These are phyloP conservation scores for Liquidambar formosana DNA, from an alignment of 164 flowering plant genomes.

Conservation along the genomic window DNA sequence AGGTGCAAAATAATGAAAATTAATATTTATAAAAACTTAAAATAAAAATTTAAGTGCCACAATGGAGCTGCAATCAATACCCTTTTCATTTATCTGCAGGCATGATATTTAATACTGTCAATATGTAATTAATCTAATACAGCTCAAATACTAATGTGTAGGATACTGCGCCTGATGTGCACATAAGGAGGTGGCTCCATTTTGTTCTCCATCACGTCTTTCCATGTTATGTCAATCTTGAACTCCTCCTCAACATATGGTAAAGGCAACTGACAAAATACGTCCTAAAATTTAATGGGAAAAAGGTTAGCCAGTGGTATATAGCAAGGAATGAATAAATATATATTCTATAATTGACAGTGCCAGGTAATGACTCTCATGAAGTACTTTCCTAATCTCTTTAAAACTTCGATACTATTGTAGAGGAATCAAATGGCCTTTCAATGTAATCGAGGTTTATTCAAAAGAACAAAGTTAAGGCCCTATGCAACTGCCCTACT, in stretches of 20 bases:
- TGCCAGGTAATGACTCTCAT: too few relatives aligned
- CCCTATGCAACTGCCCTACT: too few relatives aligned
- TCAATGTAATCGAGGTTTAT: neutral
- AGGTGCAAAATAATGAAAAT: neutral
- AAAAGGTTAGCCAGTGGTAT: slow-evolving; percentile 13
- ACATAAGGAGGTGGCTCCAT: slow-evolving; percentile 71
- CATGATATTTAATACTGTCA: neutral
- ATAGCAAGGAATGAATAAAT: neutral
- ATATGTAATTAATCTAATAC: neutral
- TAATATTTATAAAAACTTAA: neutral
- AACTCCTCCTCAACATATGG: slow-evolving; percentile 80
- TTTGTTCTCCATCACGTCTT: slow-evolving; percentile 44
- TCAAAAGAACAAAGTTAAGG: too few relatives aligned
- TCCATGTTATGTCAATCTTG: slow-evolving; percentile 54
- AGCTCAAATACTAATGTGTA: slow-evolving; percentile 2
- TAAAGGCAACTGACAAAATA: slow-evolving; percentile 68
- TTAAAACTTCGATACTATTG: neutral
- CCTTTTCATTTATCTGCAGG: too few relatives aligned
- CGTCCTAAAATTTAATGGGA: slow-evolving; percentile 48
- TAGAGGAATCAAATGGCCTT: neutral
- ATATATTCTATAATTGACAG: too few relatives aligned
- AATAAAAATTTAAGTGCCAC: neutral
- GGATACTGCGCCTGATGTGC: slow-evolving; percentile 95
- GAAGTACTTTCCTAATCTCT: neutral
- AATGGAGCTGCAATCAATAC: too few relatives aligned